Base-by-base conservation (phyloP, 352 stramenopile genomes). In the Globisporangium spinosum region DNA sequence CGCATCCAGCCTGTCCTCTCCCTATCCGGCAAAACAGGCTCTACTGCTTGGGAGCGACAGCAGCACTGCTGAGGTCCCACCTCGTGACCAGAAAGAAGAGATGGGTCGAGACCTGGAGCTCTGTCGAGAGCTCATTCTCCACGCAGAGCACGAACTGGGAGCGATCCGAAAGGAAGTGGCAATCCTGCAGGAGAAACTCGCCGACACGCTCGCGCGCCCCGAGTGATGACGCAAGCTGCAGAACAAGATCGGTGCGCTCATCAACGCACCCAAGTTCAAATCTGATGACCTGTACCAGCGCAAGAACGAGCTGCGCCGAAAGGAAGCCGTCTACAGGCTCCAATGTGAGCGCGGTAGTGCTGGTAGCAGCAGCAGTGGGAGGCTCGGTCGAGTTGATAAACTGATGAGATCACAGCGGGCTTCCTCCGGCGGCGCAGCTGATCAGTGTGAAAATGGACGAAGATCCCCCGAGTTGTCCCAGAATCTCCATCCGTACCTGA, bases 241-340 rank as follows among this genome's bases (percentile, higher is more conserved):
- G 56, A 88, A 63, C 43, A 78, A 76, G 27, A 72, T 86, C 25
- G 80, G 79, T 2, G 70, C 57, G 34, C 70, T 90, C 13, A 77
- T 72, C 23, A 90, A 92, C 45, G 70, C 88, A 4, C 71, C 93
- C 63, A 87, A 90, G 67, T 82, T 83, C 25, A 78, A 80, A 17
- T 83, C 80, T 0, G 87, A 83, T 10, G 85, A 92, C 38, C 58
- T 92, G 20, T 94, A 85, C 59, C 84, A 93, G 65, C 81, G 87
- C 20, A 79, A 77, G 64, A 93, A 94, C 68, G 83, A 93, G 56
- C 72, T 94, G 15, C 83, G 80, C 35, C 78, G 79, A 29, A 89
- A 89, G 43, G 79, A 87, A 57, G 69, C 73, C 15, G 77, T 79
- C n/a, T 80, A 69, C 27, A 78, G 68, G 5, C 64, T 73, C 29